Percentiles rank a stretch among this genome's conserved stretches.
These are phyloP conservation scores for Diaporthe aspalathi DNA, from an alignment of 2,329 filamentous ascomycete species.

Conservation along the genomic window DNA sequence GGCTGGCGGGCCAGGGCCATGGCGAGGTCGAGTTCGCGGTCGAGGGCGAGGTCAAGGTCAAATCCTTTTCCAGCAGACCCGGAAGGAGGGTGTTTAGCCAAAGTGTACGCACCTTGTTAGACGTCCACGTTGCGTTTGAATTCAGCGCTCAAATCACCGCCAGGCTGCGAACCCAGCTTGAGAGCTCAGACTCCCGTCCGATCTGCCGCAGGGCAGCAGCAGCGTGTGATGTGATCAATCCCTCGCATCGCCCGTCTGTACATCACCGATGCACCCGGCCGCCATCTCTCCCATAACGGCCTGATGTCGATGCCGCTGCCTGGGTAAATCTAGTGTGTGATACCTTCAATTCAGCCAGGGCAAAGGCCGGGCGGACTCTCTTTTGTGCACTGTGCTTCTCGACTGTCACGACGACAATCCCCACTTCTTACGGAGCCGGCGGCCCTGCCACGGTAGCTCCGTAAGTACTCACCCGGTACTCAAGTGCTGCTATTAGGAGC, in stretches of 20 bases:
- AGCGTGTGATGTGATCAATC: conserved; percentile 13
- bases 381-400: conserved; percentile 29
- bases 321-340: not conserved
- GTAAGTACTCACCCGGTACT: conserved; percentile 31
- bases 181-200: conserved; percentile 30
- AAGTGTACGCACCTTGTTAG: not conserved
- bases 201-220: conserved; percentile 24
- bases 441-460: conserved; percentile 33
- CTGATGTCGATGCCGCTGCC: conserved; percentile 6
- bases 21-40: not conserved
- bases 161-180: conserved; percentile 22
- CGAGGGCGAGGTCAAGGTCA: not conserved
- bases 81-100: not conserved
- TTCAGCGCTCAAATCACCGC: conserved; percentile 29
- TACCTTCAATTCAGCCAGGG: not conserved
- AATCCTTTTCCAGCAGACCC: conserved; percentile 10
- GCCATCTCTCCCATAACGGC: not conserved
- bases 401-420: conserved; percentile 29
- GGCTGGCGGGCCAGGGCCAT: not conserved
- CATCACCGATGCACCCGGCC: conserved; percentile 24
- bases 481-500: conserved; percentile 9
- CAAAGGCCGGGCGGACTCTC: not conserved
- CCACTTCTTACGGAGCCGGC: conserved; percentile 33
- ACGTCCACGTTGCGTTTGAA: not conserved
- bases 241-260: conserved; percentile 24